Conservation (phyloP, 1,284 basidiomycete genomes). For the Ceratobasidium sp. region DNA sequence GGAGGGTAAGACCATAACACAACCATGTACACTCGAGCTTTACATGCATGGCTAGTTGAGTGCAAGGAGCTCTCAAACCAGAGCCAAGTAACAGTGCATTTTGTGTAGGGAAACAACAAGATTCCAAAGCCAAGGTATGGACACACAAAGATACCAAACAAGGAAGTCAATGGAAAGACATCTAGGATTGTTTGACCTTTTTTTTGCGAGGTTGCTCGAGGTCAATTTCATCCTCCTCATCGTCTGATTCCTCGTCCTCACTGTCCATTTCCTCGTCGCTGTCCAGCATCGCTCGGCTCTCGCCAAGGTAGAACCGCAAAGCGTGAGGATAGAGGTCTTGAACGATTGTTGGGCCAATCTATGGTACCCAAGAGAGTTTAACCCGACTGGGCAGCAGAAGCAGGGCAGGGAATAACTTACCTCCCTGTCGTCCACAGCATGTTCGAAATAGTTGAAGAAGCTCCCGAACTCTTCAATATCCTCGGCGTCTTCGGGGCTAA, state of each 20-base stretch:
- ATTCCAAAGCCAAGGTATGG: conserved; percentile 2
- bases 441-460: conserved; percentile 88
- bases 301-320: conserved; percentile 77
- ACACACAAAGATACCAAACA: not conserved
- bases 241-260: conserved; percentile 28
- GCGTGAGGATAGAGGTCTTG: conserved; percentile 79
- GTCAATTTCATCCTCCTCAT: conserved; percentile 34
- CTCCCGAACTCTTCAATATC: conserved; percentile 60
- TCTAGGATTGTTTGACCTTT: conserved; percentile 22
- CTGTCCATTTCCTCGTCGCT: conserved; percentile 38
- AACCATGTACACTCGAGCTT: no score
- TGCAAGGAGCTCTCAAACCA: no score
- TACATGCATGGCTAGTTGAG: no score
- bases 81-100: not conserved
- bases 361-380: conserved; percentile 35
- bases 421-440: conserved; percentile 66
- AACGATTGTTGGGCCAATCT: conserved; percentile 74
- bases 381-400: not conserved
- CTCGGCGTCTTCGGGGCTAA: conserved; percentile 65
- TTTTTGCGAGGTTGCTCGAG: conserved; percentile 38
- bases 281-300: conserved; percentile 50
- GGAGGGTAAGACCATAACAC: no score
- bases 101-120: not conserved
- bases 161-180: not conserved
- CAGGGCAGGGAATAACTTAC: conserved; percentile 56